Evolutionary conservation across 2,329 filamentous ascomycete species (phyloP).

Genomic region (Periglandula ipomoeae): DNA sequence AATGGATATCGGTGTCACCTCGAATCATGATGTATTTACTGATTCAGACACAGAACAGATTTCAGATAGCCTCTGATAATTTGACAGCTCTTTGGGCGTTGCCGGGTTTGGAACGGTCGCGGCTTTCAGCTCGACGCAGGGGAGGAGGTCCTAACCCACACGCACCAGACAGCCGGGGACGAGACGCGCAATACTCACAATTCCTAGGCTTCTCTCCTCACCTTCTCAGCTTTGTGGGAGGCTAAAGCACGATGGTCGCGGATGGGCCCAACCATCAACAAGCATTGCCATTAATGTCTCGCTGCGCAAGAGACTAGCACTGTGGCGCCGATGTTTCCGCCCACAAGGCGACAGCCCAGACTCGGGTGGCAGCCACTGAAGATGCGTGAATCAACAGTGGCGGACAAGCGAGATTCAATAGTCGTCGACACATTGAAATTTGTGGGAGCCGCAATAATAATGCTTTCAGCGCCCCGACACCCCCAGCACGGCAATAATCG

Average conservation of each 20-base stretch:
- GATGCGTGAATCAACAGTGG: not conserved
- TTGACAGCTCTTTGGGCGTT: not conserved
- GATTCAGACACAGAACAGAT: not conserved
- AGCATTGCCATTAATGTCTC: not conserved
- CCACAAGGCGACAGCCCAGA: not conserved
- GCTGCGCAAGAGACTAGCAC: too few species aligned
- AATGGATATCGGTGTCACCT: too few species aligned
- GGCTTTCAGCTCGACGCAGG: not conserved
- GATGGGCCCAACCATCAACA: not conserved
- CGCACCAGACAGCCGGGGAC: not conserved
- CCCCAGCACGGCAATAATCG: too few species aligned
- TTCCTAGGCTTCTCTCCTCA: too few species aligned
- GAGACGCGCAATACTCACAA: too few species aligned
- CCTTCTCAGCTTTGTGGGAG: not conserved
- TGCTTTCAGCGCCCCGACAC: too few species aligned
- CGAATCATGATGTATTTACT: too few species aligned
- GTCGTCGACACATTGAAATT: too few species aligned
- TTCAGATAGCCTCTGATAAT: not conserved
- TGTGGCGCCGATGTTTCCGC: too few species aligned
- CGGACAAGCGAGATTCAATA: too few species aligned
- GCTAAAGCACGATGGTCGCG: not conserved
- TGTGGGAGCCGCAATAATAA: too few species aligned
- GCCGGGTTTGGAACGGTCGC: not conserved
- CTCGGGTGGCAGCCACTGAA: not conserved
- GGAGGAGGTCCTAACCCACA: not conserved